Evolutionary conservation across 2,329 filamentous ascomycete species (phyloP).

Genomic region (Bipolaris sorokiniana): DNA sequence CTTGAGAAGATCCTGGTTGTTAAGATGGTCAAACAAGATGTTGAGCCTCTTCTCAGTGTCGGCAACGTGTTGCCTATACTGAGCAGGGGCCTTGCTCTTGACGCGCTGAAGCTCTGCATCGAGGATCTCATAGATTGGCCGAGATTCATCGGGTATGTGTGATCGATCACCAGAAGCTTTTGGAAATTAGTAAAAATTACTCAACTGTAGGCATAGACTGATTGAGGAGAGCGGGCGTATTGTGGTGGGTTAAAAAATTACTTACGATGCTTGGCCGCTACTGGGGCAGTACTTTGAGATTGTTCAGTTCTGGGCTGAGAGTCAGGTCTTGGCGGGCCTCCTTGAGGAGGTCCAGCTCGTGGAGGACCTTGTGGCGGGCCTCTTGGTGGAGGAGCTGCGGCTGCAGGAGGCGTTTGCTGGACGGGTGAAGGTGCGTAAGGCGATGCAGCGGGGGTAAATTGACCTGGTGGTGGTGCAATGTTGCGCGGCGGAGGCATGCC

Average conservation of each 20-base stretch:
- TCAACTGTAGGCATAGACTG: not conserved
- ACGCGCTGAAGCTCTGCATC: constrained; percentile 86
- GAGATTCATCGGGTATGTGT: constrained; percentile 80
- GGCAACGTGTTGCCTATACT: constrained; percentile 85
- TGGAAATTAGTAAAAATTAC: constrained; percentile 26
- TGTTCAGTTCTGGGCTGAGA: constrained; percentile 57
- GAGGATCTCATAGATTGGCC: constrained; percentile 80
- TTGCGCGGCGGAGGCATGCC: constrained; percentile 51
- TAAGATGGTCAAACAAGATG: constrained; percentile 94
- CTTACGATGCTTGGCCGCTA: constrained; percentile 73
- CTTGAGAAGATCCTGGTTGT: constrained; percentile 90
- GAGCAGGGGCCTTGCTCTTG: constrained; percentile 81
- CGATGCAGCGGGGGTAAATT: constrained; percentile 36
- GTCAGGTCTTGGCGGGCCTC: constrained; percentile 48
- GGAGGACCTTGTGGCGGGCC: constrained; percentile 50
- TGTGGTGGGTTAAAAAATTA: constrained; percentile 24
- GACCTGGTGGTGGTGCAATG: constrained; percentile 53
- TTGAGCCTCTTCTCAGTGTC: constrained; percentile 93
- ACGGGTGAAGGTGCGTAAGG: constrained; percentile 32
- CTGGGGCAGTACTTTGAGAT: constrained; percentile 56
- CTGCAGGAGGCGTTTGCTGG: constrained; percentile 48
- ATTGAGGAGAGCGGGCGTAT: not conserved
- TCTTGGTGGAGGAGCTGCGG: constrained; percentile 53
- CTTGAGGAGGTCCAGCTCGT: constrained; percentile 51
- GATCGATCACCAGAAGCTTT: constrained; percentile 78